These are phyloP conservation scores for Leishmania mexicana DNA, from an alignment of 208 protist genomes.

Conservation along the genomic window DNA sequence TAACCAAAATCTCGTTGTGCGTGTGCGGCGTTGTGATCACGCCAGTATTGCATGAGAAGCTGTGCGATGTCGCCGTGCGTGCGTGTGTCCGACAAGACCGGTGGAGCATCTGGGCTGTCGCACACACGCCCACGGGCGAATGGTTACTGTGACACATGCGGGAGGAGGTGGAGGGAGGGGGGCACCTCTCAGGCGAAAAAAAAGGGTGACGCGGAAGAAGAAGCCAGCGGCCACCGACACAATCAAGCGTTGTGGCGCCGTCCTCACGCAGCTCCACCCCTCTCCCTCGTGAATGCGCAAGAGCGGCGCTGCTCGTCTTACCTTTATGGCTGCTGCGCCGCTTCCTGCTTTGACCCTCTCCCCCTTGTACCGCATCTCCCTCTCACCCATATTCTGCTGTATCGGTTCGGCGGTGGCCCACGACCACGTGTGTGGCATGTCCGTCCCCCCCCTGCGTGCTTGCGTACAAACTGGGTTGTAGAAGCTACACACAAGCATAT, in stretches of 20 bases:
- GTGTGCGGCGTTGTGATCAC: not conserved
- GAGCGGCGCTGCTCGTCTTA: not conserved
- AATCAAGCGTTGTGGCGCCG: not conserved
- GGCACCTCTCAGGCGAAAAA: not conserved
- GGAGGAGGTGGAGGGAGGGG: not conserved
- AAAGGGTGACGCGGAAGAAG: not conserved
- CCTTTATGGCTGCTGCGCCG: not conserved
- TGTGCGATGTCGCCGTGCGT: not conserved
- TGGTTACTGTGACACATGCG: not conserved
- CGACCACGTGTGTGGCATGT: not conserved
- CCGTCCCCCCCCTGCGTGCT: too few relatives aligned
- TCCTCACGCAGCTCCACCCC: not conserved
- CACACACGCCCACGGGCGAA: not conserved
- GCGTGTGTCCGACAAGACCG: not conserved
- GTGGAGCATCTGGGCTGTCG: not conserved
- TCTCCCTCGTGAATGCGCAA: not conserved
- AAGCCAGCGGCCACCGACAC: not conserved
- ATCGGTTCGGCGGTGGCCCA: not conserved
- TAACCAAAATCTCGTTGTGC: not conserved
- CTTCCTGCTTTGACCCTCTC: not conserved
- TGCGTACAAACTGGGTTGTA: not conserved
- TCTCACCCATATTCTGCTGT: not conserved
- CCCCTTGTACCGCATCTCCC: not conserved
- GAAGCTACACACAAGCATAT: not conserved
- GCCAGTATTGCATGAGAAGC: not conserved